Evolutionary conservation across 2,329 filamentous ascomycete species (phyloP).

Genomic region (Botrytis deweyae): DNA sequence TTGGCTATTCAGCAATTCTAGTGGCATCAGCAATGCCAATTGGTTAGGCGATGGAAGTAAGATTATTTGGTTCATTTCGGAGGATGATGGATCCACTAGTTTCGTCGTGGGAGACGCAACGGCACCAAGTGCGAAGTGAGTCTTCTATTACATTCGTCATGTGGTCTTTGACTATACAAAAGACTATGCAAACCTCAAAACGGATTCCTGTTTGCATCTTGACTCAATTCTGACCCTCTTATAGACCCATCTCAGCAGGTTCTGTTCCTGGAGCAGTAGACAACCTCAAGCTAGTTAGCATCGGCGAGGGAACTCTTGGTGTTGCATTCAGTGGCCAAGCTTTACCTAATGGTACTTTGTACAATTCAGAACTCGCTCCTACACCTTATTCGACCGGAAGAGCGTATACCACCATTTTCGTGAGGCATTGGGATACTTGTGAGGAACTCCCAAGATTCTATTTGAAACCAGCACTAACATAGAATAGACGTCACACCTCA

Average conservation of each 20-base stretch:
- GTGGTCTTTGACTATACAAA: not conserved
- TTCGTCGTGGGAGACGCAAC: constrained; percentile 32
- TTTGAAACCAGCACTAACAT: not conserved
- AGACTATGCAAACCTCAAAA: no score
- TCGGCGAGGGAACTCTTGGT: constrained; percentile 26
- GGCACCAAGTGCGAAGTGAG: constrained; percentile 29
- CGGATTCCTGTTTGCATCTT: not conserved
- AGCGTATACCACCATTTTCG: constrained; percentile 31
- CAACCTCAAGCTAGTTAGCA: constrained; percentile 30
- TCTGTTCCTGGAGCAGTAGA: constrained; percentile 31
- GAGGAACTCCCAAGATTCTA: not conserved
- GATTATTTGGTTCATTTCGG: constrained; percentile 30
- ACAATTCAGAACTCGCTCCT: constrained; percentile 29
- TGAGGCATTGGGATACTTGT: constrained; percentile 36
- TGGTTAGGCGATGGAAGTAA: constrained; percentile 33
- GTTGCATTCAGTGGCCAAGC: constrained; percentile 29
- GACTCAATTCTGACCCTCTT: constrained; percentile 17
- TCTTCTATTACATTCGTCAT: not conserved
- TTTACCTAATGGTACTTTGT: constrained; percentile 31
- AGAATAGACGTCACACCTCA: constrained; percentile 27
- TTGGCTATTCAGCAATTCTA: constrained; percentile 32
- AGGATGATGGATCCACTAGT: constrained; percentile 34
- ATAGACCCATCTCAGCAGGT: constrained; percentile 28
- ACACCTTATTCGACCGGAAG: constrained; percentile 26
- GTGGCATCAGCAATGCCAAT: constrained; percentile 29